Evolutionary conservation across 768 basidiomycete genomes (phyloP).

Genomic region (Coprinopsis sp.): DNA sequence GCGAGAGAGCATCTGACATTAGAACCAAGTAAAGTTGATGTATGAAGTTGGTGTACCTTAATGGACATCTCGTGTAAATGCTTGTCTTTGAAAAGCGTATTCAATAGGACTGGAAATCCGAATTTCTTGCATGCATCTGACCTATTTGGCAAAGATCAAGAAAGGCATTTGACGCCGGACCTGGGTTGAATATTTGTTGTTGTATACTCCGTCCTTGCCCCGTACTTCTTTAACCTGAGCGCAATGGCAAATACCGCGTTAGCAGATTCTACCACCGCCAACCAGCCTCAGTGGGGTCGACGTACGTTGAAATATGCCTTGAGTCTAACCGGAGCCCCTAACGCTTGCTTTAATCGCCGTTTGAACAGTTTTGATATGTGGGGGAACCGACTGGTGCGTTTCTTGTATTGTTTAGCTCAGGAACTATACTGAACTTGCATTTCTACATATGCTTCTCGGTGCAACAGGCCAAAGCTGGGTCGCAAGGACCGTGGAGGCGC

Average conservation of each 20-base stretch:
- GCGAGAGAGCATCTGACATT: conserved; percentile 7
- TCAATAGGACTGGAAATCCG: not conserved
- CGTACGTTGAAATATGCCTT: conserved; percentile 20
- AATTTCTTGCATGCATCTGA: not conserved
- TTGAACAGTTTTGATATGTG: conserved; percentile 69
- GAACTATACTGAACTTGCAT: not conserved
- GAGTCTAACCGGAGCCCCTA: conserved; percentile 15
- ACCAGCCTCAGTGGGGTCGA: conserved; percentile 42
- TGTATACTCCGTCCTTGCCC: conserved; percentile 3
- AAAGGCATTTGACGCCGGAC: conserved; percentile 4
- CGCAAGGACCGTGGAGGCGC: conserved; percentile 62
- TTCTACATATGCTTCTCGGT: conserved; percentile 6
- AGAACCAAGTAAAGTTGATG: conserved; percentile 6
- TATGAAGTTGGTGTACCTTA: conserved; percentile 6
- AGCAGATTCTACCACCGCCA: conserved; percentile 12
- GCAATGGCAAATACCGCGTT: conserved; percentile 11
- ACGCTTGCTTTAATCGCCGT: conserved; percentile 11
- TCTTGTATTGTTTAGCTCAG: conserved; percentile 16
- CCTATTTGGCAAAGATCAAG: conserved; percentile 2
- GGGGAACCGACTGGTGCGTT: conserved; percentile 83
- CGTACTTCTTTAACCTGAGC: conserved; percentile 6
- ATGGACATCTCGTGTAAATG: not conserved
- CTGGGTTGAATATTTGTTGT: conserved; percentile 13
- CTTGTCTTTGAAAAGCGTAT: not conserved
- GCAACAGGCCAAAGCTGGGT: conserved; percentile 66